Conservation (phyloP, 2,329 filamentous ascomycete species). For the Beauveria brongniartii region DNA sequence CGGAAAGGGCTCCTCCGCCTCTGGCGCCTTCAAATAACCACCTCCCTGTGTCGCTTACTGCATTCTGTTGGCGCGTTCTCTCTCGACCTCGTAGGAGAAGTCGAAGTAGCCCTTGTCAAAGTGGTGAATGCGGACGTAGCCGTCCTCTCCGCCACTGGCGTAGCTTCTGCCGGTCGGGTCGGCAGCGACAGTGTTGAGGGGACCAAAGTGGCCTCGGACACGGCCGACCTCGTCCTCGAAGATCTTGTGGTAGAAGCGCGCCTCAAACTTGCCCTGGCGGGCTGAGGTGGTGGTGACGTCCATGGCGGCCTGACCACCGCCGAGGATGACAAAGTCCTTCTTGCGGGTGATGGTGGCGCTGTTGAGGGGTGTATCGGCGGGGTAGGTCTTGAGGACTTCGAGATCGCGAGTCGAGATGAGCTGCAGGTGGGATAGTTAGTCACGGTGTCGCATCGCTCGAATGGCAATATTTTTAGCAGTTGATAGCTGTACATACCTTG, state of each 20-base stretch:
- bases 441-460: background rate
- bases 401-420: slow-evolving; percentile 81
- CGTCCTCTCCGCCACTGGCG: slow-evolving; percentile 93
- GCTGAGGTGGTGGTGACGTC: slow-evolving; percentile 93
- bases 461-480: slow-evolving; percentile 16
- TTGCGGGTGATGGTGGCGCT: slow-evolving; percentile 87
- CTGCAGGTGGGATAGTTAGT: slow-evolving; percentile 27
- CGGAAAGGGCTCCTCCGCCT: background rate
- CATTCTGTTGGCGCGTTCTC: slow-evolving; percentile 55
- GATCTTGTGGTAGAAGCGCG: slow-evolving; percentile 98
- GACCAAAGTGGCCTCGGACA: slow-evolving; percentile 95
- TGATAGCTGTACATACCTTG: slow-evolving; percentile 35
- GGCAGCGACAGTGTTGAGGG: slow-evolving; percentile 89
- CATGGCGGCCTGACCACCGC: slow-evolving; percentile 97
- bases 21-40: background rate
- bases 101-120: slow-evolving; percentile 99
- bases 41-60: slow-evolving; percentile 19
- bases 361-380: slow-evolving; percentile 91
- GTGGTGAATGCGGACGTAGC: slow-evolving; percentile 95
- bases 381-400: slow-evolving; percentile 85
- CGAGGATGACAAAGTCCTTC: slow-evolving; percentile 96
- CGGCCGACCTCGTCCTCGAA: slow-evolving; percentile 98
- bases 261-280: slow-evolving; percentile 98
- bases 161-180: slow-evolving; percentile 89
- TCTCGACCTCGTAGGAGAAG: slow-evolving; percentile 97